A percentile compares a stretch with the other conserved stretches of the same genome.
phyloP scores from a whole-genome alignment of 2,329 filamentous ascomycete genomes.

The Alternaria triticimaculans region DNA sequence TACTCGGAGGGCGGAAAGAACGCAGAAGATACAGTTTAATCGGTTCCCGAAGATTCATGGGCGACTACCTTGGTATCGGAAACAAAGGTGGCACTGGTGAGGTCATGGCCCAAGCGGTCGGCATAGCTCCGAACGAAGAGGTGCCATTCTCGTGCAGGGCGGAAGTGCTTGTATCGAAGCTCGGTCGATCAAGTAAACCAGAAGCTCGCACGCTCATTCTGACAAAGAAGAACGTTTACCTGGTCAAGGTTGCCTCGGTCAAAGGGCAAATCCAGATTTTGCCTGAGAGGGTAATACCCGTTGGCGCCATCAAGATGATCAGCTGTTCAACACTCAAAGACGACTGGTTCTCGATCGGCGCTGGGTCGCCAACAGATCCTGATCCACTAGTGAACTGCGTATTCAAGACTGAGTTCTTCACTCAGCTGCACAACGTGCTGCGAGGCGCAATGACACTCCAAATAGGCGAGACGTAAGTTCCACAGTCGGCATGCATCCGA shows the following conservation, averaged over 20 bases:
- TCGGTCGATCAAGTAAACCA: slow-evolving; percentile 93
- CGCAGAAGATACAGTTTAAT: slow-evolving; percentile 88
- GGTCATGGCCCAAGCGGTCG: slow-evolving; percentile 76
- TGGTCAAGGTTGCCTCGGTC: slow-evolving; percentile 82
- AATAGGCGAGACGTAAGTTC: slow-evolving; percentile 70
- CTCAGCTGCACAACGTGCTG: slow-evolving; percentile 82
- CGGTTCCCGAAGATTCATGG: slow-evolving; percentile 89
- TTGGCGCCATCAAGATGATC: slow-evolving; percentile 89
- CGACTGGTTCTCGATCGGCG: slow-evolving; percentile 94
- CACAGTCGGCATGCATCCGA: background rate
- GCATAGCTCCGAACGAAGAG: slow-evolving; percentile 74
- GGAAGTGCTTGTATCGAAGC: slow-evolving; percentile 90
- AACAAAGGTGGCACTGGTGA: slow-evolving; percentile 80
- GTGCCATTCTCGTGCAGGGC: slow-evolving; percentile 89
- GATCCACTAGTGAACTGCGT: slow-evolving; percentile 94
- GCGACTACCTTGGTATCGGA: slow-evolving; percentile 91
- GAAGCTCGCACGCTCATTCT: slow-evolving; percentile 85
- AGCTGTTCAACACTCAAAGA: slow-evolving; percentile 82
- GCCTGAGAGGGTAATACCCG: slow-evolving; percentile 79
- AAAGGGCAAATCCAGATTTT: slow-evolving; percentile 83
- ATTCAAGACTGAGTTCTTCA: slow-evolving; percentile 97
- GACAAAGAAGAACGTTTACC: slow-evolving; percentile 85
- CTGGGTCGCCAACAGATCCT: slow-evolving; percentile 88
- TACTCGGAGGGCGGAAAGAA: slow-evolving; percentile 87
- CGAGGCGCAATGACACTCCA: slow-evolving; percentile 81